A percentile compares a stretch with the other conserved stretches of the same genome.
Conservation (phyloP, 2,329 filamentous ascomycete genomes). For the Clarireedia monteithiana region DNA sequence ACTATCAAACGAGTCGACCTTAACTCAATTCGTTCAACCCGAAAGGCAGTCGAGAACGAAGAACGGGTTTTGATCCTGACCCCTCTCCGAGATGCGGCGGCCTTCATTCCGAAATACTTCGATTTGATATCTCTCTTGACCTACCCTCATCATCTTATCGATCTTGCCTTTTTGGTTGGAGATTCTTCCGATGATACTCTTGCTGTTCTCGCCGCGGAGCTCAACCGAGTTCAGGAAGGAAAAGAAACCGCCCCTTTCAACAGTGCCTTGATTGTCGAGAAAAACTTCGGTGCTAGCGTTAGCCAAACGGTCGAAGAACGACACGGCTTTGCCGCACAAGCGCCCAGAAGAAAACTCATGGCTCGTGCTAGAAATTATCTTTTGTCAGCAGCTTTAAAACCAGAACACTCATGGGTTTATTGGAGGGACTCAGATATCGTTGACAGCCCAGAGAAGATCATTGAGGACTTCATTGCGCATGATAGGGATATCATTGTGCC, state of each 20-base stretch:
- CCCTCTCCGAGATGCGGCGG: conserved; percentile 81
- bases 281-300: conserved; percentile 62
- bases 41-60: conserved; percentile 68
- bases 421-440: conserved; percentile 97
- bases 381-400: conserved; percentile 73
- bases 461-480: conserved; percentile 93
- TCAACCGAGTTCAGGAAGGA: conserved; percentile 79
- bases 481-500: conserved; percentile 90
- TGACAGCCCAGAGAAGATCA: conserved; percentile 76
- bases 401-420: conserved; percentile 97
- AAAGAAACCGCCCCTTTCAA: conserved; percentile 68
- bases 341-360: conserved; percentile 82
- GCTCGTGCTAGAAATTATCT: conserved; percentile 89
- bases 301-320: conserved; percentile 75
- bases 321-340: conserved; percentile 82
- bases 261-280: conserved; percentile 78
- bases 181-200: conserved; percentile 89
- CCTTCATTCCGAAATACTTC: conserved; percentile 81
- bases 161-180: conserved; percentile 88
- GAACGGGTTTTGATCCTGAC: conserved; percentile 90
- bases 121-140: conserved; percentile 83
- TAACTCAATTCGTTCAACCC: conserved; percentile 75
- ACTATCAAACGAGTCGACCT: conserved; percentile 76
- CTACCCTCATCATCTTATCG: conserved; percentile 92
- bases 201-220: conserved; percentile 74